Evolutionary conservation across 495 filamentous ascomycete species (phyloP).

Genomic region (Umbilicaria muhlenbergii): DNA sequence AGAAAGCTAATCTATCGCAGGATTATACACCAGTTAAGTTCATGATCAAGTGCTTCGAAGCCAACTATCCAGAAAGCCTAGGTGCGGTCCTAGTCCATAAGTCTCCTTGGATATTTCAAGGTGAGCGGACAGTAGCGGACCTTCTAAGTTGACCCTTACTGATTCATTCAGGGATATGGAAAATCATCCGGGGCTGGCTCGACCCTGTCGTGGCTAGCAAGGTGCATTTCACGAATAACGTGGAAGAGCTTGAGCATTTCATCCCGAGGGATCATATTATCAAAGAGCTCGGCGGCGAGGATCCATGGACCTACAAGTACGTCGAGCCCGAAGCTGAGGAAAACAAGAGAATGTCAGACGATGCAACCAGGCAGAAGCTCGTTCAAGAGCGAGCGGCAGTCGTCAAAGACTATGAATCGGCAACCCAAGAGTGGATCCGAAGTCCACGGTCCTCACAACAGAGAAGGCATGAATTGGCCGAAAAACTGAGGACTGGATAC

Average conservation of each 20-base stretch:
- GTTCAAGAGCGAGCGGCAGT: conserved; percentile 35
- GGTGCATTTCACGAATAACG: conserved; percentile 82
- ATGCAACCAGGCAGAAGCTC: conserved; percentile 45
- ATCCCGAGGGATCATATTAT: conserved; percentile 55
- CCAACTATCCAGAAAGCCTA: conserved; percentile 89
- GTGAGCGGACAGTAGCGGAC: too few relatives aligned
- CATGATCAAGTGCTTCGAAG: conserved; percentile 99
- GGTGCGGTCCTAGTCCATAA: conserved; percentile 94
- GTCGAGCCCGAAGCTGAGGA: conserved; percentile 59
- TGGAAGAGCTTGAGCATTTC: conserved; percentile 64
- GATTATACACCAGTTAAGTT: conserved; percentile 95
- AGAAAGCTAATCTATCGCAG: conserved; percentile 21
- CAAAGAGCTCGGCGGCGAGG: conserved; percentile 67
- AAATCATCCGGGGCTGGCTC: conserved; percentile 87
- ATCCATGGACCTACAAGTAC: conserved; percentile 69
- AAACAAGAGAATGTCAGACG: conserved; percentile 56
- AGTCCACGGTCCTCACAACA: conserved; percentile 19
- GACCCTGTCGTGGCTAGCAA: conserved; percentile 93
- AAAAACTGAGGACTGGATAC: conserved; percentile 55
- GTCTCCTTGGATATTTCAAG: conserved; percentile 88
- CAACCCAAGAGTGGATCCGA: conserved; percentile 47
- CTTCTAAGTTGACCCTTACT: conserved; percentile 28
- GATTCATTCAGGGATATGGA: conserved; percentile 49
- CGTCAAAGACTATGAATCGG: conserved; percentile 48
- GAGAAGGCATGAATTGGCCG: conserved; percentile 37